phyloP scores from a whole-genome alignment of 495 filamentous ascomycete genomes.

The Aspergillus wentii region DNA sequence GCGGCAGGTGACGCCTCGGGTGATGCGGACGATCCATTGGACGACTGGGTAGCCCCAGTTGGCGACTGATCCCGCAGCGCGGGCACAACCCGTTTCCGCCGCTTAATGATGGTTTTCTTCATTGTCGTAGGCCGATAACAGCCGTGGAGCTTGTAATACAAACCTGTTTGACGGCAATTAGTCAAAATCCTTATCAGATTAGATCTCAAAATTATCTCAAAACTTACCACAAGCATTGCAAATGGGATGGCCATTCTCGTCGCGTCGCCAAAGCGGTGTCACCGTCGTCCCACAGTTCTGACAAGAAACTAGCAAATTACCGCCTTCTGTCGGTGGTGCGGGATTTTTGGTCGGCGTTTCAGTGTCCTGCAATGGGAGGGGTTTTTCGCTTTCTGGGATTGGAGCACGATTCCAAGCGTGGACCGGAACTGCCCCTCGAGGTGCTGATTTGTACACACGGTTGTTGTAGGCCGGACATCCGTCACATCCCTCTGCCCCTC shows the following conservation, averaged over 20 bases:
- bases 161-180: conserved; percentile 55
- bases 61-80: conserved; percentile 56
- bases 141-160: conserved; percentile 97
- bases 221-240: conserved; percentile 96
- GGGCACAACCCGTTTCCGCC: conserved; percentile 91
- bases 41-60: conserved; percentile 38
- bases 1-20: conserved; percentile 39
- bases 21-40: conserved; percentile 38
- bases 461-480: conserved; percentile 98
- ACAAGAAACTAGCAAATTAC: conserved; percentile 82
- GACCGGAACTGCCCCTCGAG: conserved; percentile 24
- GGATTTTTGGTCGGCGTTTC: conserved; percentile 18
- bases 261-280: conserved; percentile 92
- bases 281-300: conserved; percentile 98
- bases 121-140: conserved; percentile 88
- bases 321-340: conserved; percentile 34
- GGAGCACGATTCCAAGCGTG: conserved; percentile 29
- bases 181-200: conserved; percentile 10
- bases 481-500: conserved; percentile 91
- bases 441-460: conserved; percentile 76
- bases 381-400: conserved; percentile 17
- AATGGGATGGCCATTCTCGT: conserved; percentile 93
- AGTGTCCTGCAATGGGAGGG: conserved; percentile 11
- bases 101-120: conserved; percentile 97
- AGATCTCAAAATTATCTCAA: conserved; percentile 2